Base-by-base conservation (phyloP, 75 land plant species). In the Selaginella moellendorffii region DNA sequence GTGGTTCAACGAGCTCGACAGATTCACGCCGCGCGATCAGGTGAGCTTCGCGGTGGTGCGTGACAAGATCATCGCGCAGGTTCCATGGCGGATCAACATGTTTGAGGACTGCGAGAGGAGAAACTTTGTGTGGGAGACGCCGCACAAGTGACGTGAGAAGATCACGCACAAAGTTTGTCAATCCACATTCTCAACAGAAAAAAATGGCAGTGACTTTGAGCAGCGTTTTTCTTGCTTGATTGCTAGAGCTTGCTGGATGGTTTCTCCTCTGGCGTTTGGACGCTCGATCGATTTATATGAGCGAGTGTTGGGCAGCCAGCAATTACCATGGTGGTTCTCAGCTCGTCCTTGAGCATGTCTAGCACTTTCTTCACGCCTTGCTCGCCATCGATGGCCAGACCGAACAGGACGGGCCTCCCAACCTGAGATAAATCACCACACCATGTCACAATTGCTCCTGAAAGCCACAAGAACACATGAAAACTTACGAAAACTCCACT, bases 351-450 rank as follows among this genome's bases (percentile, higher is more conserved):
- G 26, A 89, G 74, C 82, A 83, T 87, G 24, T 81, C 31, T 0
- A 89, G 68, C 27, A 79, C 92, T 62, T 77, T 83, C 26, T 30
- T 76, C 18, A 82, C 87, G 5, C 96, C 96, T 14, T 58, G 63
- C 64, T 89, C 87, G 30, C 96, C 96, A 30, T 83, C 74, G 19
- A 75, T 83, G 20, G 91, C 80, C 29, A 89, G 67, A 2, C 87
- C 78, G 72, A 70, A 89, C 0, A 82, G 29, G 54, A 87, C 74
- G 29, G 96, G 92, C 69, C 96, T 77, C 54, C 96, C 96, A 67
- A 89, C 72, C 96, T 89, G 8, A 19, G n/a, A 19, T 21, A 56
- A 56, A 56, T 19, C 5, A 56, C 25, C 5, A 56, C 5, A 21
- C 9, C 2, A 21, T 21, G n/a, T 19, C 9, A 56, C n/a, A 56